Evolutionary conservation across 768 basidiomycete species (phyloP), one percentile per base, ranked within the genome.

Genomic region (Suillus fuscotomentosus): DNA sequence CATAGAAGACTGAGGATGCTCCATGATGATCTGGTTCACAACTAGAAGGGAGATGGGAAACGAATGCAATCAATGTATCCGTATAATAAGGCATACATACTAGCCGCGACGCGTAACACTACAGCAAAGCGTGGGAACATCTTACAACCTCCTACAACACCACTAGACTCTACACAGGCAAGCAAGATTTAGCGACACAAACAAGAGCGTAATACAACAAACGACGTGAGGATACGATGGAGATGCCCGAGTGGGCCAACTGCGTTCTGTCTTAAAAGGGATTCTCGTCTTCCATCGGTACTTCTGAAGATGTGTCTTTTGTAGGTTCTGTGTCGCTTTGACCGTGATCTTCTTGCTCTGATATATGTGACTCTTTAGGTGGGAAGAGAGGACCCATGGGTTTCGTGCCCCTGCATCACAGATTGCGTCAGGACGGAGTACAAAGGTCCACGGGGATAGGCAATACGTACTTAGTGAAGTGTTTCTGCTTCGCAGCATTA

Each of bases 401-500:
- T 72, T 88, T 89, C 10, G 82, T 75, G 14, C 84, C 85, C 74
- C 89, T 91, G 70, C 38, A 50, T 39, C 13, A 22, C 5, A 54
- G 17, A 17, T 55, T 3, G 38, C 17, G 53, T 68, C 47, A 69
- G 53, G 5, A 34, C 60, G 43, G 50, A 42, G 60, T 62, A 22
- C 66, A 61, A 50, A n/a, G 59, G 57, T 59, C 31, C 24, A 63
- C 15, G 31, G 42, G 62, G 38, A 41, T 24, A 61, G 57, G 3
- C 45, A 51, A 31, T 39, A 81, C 89, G 43, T 68, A 97, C 97
- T 94, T 97, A 64, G 76, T 81, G 74, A 97, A 99, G 71, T 94
- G 94, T 78, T 94, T 94, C 84, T 97, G 95, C 84, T 88, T 96
- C 3, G 91, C 90, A 20, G 91, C 92, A 59, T 83, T 90, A 60